Percentiles rank a stretch among this genome's conserved stretches.
phyloP scores from a whole-genome alignment of 345 rosid species.

The Eucalyptus camaldulensis region DNA sequence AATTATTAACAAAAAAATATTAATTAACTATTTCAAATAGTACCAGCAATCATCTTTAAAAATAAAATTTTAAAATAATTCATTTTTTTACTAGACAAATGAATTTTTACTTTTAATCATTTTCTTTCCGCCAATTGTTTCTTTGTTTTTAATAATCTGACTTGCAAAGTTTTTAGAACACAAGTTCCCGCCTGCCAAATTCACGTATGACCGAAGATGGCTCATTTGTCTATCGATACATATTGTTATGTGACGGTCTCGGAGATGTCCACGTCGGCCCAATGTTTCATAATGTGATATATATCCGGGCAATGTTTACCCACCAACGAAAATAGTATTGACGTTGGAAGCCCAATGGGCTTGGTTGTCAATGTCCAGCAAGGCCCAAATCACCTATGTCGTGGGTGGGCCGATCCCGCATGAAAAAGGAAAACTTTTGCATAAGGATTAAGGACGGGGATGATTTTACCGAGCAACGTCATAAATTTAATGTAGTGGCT shows the following conservation, averaged over 20 bases:
- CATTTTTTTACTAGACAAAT: accelerated
- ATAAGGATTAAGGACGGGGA: neutral
- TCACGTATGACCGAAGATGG: neutral
- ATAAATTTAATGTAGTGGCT: neutral
- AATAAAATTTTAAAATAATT: too few species aligned
- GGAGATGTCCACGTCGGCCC: too few species aligned
- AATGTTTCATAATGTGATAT: too few species aligned
- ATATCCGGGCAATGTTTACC: neutral
- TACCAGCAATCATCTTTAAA: accelerated
- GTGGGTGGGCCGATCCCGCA: neutral
- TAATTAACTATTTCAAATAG: too few species aligned
- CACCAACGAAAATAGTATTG: neutral
- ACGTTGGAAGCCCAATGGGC: neutral
- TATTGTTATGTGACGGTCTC: neutral
- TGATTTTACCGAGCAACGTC: neutral
- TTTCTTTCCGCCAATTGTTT: neutral
- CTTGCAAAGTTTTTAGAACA: neutral
- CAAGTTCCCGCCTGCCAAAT: neutral
- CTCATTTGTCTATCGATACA: neutral
- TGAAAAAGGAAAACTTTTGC: neutral
- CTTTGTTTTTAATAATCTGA: neutral
- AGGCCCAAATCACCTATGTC: neutral
- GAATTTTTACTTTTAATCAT: neutral
- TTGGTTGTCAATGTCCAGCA: neutral
- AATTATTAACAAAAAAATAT: too few species aligned